These are phyloP conservation scores for Pinus taeda DNA, from an alignment of 75 land plant species.

Conservation along the genomic window DNA sequence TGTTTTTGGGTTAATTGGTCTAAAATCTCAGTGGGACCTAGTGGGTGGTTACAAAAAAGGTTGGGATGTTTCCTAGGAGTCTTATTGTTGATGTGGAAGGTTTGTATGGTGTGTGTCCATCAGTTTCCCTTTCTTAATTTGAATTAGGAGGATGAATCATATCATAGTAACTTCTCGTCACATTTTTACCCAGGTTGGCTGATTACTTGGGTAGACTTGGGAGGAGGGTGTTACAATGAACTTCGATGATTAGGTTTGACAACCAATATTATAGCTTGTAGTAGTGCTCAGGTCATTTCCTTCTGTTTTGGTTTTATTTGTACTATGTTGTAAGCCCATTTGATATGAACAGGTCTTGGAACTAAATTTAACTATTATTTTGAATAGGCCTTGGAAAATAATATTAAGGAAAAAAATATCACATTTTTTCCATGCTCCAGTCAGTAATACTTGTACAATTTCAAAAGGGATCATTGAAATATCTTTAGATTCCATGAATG, in stretches of 20 bases:
- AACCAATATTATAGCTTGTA: slow-evolving; percentile 84
- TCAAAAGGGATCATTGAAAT: not conserved
- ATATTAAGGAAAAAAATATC: slow-evolving; percentile 79
- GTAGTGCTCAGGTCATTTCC: slow-evolving; percentile 64
- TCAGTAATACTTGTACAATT: slow-evolving; percentile 20
- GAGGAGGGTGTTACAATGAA: slow-evolving; percentile 16
- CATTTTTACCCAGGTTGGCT: too few relatives aligned
- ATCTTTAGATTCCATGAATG: not conserved
- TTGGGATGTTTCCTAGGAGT: too few relatives aligned
- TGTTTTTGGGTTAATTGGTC: too few relatives aligned
- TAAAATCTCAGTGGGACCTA: too few relatives aligned
- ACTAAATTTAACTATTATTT: not conserved
- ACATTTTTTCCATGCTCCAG: slow-evolving; percentile 89
- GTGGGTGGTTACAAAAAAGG: too few relatives aligned
- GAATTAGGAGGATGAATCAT: too few relatives aligned
- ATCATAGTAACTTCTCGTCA: too few relatives aligned
- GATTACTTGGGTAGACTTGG: too few relatives aligned
- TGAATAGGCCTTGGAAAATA: slow-evolving; percentile 64
- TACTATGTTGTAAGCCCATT: not conserved
- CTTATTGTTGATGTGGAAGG: too few relatives aligned
- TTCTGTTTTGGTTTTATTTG: not conserved
- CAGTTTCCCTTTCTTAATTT: too few relatives aligned
- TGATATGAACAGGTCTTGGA: not conserved
- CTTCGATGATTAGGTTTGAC: slow-evolving; percentile 83
- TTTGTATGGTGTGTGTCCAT: too few relatives aligned